These are phyloP conservation scores for Draba incana DNA, from an alignment of 345 rosid species.

Conservation along the genomic window DNA sequence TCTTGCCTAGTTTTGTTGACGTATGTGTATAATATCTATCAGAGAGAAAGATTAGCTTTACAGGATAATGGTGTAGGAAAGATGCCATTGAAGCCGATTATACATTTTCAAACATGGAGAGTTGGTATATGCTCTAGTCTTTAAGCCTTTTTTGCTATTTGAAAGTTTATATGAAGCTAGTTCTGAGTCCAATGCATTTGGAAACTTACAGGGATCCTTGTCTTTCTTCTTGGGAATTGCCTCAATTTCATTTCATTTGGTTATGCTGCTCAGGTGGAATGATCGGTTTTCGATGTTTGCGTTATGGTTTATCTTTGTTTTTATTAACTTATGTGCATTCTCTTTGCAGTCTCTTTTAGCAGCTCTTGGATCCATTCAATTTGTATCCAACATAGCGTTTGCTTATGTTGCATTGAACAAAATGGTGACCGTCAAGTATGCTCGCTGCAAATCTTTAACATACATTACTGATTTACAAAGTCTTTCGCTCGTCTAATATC, in stretches of 20 bases:
- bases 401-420: slow-evolving; percentile 87
- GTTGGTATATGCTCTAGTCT: slow-evolving; percentile 71
- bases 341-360: slow-evolving; percentile 93
- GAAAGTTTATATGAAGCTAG: slow-evolving; percentile 27
- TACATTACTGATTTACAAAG: not conserved
- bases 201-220: slow-evolving; percentile 66
- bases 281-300: slow-evolving; percentile 7
- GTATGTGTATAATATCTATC: slow-evolving; percentile 36
- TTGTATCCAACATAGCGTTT: slow-evolving; percentile 95
- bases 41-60: slow-evolving; percentile 79
- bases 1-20: slow-evolving; percentile 24
- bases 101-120: slow-evolving; percentile 95
- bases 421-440: slow-evolving; percentile 95
- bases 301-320: slow-evolving; percentile 1
- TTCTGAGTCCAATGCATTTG: slow-evolving; percentile 36
- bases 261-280: slow-evolving; percentile 98
- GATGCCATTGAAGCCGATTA: slow-evolving; percentile 71
- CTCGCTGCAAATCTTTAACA: slow-evolving; percentile 15
- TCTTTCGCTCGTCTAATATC: slow-evolving; percentile 10
- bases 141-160: not conserved
- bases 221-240: slow-evolving; percentile 93
- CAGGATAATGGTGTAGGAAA: slow-evolving; percentile 69
- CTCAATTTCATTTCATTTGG: slow-evolving; percentile 97
- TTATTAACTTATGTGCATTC: slow-evolving; percentile 17
- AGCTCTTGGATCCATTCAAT: slow-evolving; percentile 97